A percentile compares a stretch with the other conserved stretches of the same genome.
These are phyloP conservation scores for Clavispora phyllophila DNA, from an alignment of 805 yeast species.

Conservation along the genomic window DNA sequence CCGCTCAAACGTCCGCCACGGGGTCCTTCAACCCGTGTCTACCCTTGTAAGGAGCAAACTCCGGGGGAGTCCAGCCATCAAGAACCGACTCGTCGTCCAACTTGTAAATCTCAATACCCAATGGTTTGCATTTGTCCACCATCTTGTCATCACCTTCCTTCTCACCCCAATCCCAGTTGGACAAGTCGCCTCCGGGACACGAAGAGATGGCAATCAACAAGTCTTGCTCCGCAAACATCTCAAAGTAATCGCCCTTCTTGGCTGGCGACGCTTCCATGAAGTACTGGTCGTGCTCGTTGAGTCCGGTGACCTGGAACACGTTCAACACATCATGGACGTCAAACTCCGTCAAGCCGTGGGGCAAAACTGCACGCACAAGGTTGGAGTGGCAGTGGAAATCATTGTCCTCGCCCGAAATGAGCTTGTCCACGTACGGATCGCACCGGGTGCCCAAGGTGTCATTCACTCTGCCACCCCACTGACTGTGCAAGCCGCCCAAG, in stretches of 20 bases:
- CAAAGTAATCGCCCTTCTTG: constrained; percentile 53
- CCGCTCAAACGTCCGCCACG: not conserved
- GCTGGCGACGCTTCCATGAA: constrained; percentile 72
- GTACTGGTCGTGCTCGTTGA: constrained; percentile 60
- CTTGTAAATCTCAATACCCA: constrained; percentile 56
- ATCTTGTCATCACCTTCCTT: constrained; percentile 43
- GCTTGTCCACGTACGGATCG: constrained; percentile 63
- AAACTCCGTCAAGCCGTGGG: constrained; percentile 57
- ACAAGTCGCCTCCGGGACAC: constrained; percentile 68
- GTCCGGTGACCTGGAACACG: constrained; percentile 66
- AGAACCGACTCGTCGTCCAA: constrained; percentile 44
- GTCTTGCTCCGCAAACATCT: constrained; percentile 63
- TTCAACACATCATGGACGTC: constrained; percentile 68
- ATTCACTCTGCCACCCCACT: constrained; percentile 62
- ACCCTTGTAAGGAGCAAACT: constrained; percentile 49
- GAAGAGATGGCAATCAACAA: constrained; percentile 59
- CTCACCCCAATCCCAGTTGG: constrained; percentile 71
- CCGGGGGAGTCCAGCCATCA: constrained; percentile 48
- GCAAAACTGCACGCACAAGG: constrained; percentile 53
- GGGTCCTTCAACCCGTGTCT: constrained; percentile 45
- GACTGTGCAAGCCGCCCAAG: constrained; percentile 50
- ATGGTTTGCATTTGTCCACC: constrained; percentile 59
- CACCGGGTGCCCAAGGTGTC: constrained; percentile 66
- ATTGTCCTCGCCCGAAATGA: constrained; percentile 59
- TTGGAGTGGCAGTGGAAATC: constrained; percentile 68